A percentile compares a stretch with the other conserved stretches of the same genome.
phyloP scores from a whole-genome alignment of 2,329 filamentous ascomycete genomes.

The Claviceps sp. region DNA sequence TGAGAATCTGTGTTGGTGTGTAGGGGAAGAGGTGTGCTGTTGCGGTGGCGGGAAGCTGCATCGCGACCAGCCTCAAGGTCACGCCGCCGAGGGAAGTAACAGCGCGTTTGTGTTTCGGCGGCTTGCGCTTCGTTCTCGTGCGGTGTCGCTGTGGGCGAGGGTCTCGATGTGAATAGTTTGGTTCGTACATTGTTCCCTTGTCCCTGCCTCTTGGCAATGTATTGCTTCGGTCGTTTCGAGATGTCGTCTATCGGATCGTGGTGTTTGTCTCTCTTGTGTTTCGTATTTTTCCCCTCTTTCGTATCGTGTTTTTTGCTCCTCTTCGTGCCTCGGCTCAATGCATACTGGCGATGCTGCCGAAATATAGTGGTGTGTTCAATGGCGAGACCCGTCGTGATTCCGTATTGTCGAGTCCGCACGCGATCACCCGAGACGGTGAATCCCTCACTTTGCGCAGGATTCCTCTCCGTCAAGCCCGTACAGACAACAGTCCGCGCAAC shows the following conservation, averaged over 20 bases:
- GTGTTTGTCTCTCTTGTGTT: not conserved
- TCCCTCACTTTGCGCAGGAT: no score
- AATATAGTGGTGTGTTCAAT: not conserved
- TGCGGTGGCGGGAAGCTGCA: conserved; percentile 4
- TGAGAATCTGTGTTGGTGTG: conserved; percentile 60
- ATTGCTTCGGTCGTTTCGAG: no score
- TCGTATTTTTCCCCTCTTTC: not conserved
- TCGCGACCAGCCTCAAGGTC: conserved; percentile 1
- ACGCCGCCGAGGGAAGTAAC: not conserved
- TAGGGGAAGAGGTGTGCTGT: conserved; percentile 51
- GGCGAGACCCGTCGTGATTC: no score
- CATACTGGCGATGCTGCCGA: not conserved
- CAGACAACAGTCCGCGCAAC: no score
- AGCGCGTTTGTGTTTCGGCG: not conserved
- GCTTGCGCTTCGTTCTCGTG: not conserved
- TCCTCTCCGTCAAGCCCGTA: no score
- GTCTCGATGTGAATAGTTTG: no score
- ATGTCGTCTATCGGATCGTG: no score
- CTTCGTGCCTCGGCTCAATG: not conserved
- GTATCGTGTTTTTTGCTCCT: not conserved
- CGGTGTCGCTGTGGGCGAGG: not conserved
- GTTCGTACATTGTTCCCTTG: no score
- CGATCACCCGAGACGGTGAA: no score
- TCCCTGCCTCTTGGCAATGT: no score
- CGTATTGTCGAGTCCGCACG: no score